These are phyloP conservation scores for Penicillium sp. DNA, from an alignment of 2,329 filamentous ascomycete genomes.

Conservation along the genomic window DNA sequence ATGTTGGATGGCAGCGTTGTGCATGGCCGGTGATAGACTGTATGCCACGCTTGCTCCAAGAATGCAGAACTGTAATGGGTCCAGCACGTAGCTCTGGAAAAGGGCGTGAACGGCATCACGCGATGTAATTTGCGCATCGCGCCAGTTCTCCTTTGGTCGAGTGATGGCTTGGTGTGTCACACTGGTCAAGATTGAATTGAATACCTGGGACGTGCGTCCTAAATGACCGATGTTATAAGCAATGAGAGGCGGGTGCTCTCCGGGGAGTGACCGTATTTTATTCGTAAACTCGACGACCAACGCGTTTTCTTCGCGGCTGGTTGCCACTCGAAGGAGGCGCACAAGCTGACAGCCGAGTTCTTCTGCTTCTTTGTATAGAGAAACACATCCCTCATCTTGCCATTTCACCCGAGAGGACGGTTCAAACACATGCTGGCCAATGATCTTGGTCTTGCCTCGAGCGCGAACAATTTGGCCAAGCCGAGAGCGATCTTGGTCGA, in stretches of 20 bases:
- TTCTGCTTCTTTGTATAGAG: constrained; percentile 36
- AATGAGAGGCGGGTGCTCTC: constrained; percentile 35
- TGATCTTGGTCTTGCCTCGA: constrained; percentile 42
- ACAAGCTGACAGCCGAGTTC: constrained; percentile 40
- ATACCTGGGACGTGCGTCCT: constrained; percentile 46
- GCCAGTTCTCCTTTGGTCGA: constrained; percentile 19
- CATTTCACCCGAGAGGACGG: constrained; percentile 30
- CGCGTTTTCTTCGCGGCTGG: constrained; percentile 39
- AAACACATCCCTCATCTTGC: constrained; percentile 36
- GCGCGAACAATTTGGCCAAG: constrained; percentile 30
- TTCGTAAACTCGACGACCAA: constrained; percentile 38
- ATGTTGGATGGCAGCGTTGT: constrained; percentile 42
- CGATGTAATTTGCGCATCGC: constrained; percentile 38
- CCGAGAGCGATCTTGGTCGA: constrained; percentile 31
- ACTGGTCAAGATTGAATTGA: constrained; percentile 42
- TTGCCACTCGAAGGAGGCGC: constrained; percentile 37
- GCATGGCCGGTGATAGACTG: constrained; percentile 45
- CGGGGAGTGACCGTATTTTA: constrained; percentile 33
- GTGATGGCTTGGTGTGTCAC: constrained; percentile 43
- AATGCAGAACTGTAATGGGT: constrained; percentile 44
- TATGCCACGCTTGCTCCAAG: constrained; percentile 43
- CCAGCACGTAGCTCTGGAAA: constrained; percentile 43
- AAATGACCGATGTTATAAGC: constrained; percentile 42
- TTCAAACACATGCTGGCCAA: constrained; percentile 39
- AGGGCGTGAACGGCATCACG: constrained; percentile 39